Evolutionary conservation across 441 rosid species (phyloP).

Genomic region (Rhodomyrtus psidioides): DNA sequence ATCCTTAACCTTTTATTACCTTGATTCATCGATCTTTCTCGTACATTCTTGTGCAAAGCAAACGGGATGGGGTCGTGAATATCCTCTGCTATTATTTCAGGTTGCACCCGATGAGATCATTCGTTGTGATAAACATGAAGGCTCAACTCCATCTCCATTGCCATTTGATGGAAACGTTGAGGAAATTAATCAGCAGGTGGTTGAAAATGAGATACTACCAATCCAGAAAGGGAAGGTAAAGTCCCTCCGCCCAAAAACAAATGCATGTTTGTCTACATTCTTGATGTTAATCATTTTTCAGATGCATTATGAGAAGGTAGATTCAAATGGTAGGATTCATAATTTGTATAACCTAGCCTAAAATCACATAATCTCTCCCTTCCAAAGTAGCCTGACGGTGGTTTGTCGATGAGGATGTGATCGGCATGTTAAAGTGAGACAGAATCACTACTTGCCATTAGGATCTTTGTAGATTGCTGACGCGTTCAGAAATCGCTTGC

Average conservation of each 20-base stretch:
- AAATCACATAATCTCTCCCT: background rate
- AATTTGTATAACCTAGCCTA: background rate
- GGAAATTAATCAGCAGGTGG: slow-evolving; percentile 35
- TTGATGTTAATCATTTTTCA: background rate
- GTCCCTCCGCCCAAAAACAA: background rate
- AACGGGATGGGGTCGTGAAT: background rate
- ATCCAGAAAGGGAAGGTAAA: slow-evolving; percentile 48
- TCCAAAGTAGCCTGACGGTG: background rate
- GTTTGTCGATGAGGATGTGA: background rate
- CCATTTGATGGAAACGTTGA: slow-evolving; percentile 36
- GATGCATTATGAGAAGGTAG: background rate
- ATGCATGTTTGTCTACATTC: background rate
- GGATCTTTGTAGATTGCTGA: background rate
- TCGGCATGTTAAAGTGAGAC: background rate
- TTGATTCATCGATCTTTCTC: background rate
- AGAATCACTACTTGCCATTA: background rate
- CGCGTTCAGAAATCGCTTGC: background rate
- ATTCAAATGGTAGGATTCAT: background rate
- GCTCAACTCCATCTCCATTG: slow-evolving; percentile 22
- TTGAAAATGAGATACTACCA: slow-evolving; percentile 25
- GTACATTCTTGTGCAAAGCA: background rate
- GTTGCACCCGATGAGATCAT: slow-evolving; percentile 69
- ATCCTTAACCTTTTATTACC: background rate
- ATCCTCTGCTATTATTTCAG: slow-evolving; percentile 32
- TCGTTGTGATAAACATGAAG: slow-evolving; percentile 56